phyloP scores from a whole-genome alignment of 2,329 filamentous ascomycete genomes.

The Phyllachora maydis region DNA sequence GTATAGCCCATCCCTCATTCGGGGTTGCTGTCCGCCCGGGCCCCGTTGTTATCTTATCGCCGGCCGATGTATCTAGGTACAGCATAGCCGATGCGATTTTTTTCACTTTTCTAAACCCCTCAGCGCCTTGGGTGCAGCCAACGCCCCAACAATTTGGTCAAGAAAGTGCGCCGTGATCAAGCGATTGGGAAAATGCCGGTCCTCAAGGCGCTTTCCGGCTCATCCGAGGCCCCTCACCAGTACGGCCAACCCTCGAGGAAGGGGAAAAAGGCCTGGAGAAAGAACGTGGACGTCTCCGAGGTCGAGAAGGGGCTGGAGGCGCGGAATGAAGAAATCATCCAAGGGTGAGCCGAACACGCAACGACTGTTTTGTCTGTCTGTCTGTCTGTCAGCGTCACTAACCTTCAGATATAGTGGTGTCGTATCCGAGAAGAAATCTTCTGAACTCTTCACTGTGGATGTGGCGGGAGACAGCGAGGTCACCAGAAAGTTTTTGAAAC shows the following conservation, averaged over 20 bases:
- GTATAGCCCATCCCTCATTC: no score
- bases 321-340: slow-evolving; percentile 74
- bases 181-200: slow-evolving; percentile 34
- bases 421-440: slow-evolving; percentile 61
- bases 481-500: slow-evolving; percentile 31
- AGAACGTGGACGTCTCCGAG: slow-evolving; percentile 87
- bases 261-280: slow-evolving; percentile 96
- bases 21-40: no score
- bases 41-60: no score
- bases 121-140: slow-evolving; percentile 1
- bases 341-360: slow-evolving; percentile 37
- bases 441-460: slow-evolving; percentile 74
- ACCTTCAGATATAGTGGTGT: slow-evolving; percentile 42
- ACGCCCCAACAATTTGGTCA: neutral
- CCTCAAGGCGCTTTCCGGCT: slow-evolving; percentile 22
- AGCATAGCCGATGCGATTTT: no score
- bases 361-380: no score
- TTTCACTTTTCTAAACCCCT: slow-evolving; percentile 5
- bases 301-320: slow-evolving; percentile 66
- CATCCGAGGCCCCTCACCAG: slow-evolving; percentile 49
- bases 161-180: no score
- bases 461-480: slow-evolving; percentile 48
- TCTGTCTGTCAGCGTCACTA: slow-evolving; percentile 1
- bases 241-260: slow-evolving; percentile 83
- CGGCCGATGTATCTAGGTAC: no score